Conservation (phyloP, 2,329 filamentous ascomycete genomes). For the Coniosporium tulheliwenetii region DNA sequence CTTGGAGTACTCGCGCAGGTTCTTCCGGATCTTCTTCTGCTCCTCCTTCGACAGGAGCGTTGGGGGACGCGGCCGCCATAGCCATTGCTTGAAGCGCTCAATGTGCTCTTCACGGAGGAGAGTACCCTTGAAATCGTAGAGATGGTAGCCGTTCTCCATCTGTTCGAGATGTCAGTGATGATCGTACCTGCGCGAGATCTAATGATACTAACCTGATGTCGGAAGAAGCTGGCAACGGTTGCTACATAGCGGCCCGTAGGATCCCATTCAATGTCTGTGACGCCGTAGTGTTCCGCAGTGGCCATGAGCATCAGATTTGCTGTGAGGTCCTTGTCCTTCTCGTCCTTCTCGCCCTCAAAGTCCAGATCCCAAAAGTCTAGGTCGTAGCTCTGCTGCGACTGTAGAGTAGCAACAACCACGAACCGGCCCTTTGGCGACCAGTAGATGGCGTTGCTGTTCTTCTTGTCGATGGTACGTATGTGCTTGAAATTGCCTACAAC, state of each 20-base stretch:
- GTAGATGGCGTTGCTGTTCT: slow-evolving; percentile 99
- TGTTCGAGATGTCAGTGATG: no score
- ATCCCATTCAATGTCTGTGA: slow-evolving; percentile 97
- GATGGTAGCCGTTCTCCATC: slow-evolving; percentile 99
- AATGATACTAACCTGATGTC: slow-evolving; percentile 76
- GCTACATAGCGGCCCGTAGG: slow-evolving; percentile 89
- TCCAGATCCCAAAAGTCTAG: slow-evolving; percentile 97
- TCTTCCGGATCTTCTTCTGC: slow-evolving; percentile 96
- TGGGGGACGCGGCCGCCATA: slow-evolving; percentile 82
- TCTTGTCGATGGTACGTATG: slow-evolving; percentile 90
- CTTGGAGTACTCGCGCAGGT: slow-evolving; percentile 89
- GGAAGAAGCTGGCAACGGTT: slow-evolving; percentile 88
- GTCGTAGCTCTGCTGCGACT: slow-evolving; percentile 85
- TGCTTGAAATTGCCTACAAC: slow-evolving; percentile 89
- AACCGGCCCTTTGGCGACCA: slow-evolving; percentile 95
- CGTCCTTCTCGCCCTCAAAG: slow-evolving; percentile 92
- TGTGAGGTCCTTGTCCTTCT: slow-evolving; percentile 82
- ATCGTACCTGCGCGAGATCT: no score
- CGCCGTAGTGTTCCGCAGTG: slow-evolving; percentile 86
- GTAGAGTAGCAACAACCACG: slow-evolving; percentile 83
- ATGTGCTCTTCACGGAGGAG: slow-evolving; percentile 78
- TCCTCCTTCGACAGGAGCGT: slow-evolving; percentile 93
- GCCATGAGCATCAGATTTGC: slow-evolving; percentile 94
- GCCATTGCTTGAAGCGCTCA: slow-evolving; percentile 95
- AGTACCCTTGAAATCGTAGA: slow-evolving; percentile 92